Evolutionary conservation across 1,139 yeast genomes (phyloP), one percentile per base, ranked within the genome.

Genomic region (Diutina mesorugosa): DNA sequence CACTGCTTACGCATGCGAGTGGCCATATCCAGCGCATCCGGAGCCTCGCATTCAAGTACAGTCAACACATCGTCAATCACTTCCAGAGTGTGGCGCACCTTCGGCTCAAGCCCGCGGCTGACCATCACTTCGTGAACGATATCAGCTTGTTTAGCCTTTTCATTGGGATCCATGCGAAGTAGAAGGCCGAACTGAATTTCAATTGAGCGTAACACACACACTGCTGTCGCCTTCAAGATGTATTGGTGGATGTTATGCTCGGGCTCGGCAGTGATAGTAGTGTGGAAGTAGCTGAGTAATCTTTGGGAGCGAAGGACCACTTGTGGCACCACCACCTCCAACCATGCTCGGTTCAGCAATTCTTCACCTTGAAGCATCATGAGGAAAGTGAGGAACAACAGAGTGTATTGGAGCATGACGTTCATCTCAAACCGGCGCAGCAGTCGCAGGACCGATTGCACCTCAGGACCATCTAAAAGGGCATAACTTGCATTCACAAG

Each of bases 321-420:
- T 14, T 50, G 16, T 2, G 53, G 53, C 9, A 50, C 53, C 28
- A 21, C 21, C 45, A 10, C 21, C 29, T 7, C 18, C n/a, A 32
- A 18, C 45, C 14, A 32, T 10, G 32, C 45, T 30, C 26, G 41
- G 14, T 12, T n/a, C 53, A 18, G 63, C 16, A 59, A 58, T 26
- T 71, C 75, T 61, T 75, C 79, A 12, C 67, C 65, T 60, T 76
- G 79, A 28, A 76, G 62, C 55, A 73, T 63, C 35, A 71, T 63
- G 4, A 73, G 58, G 56, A 70, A 72, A 7, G 69, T 61, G 60
- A 74, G 60, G 56, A 66, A 73, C 48, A 70, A 64, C 54, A 69
- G 65, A 46, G 72, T 64, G 59, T 72, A 73, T 46, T 65, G 66
- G 30, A 75, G 61, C 32, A 69, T 63, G n/a, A 65, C 61, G n/a